These are phyloP conservation scores for Artemisia princeps DNA, from an alignment of 140 eudicot species.

Conservation along the genomic window DNA sequence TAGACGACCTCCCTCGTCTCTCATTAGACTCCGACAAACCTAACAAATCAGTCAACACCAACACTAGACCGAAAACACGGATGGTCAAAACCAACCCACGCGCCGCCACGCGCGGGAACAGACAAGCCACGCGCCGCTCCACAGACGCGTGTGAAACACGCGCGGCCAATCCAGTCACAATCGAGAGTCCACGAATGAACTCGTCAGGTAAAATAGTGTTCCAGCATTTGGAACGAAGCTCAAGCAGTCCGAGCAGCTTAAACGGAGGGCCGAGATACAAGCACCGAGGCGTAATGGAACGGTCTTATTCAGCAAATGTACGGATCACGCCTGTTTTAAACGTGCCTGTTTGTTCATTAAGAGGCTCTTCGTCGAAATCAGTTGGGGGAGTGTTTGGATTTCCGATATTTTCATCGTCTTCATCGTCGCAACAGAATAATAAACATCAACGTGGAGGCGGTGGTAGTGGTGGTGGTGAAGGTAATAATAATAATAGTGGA, in stretches of 20 bases:
- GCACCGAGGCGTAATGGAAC: slow-evolving; percentile 50
- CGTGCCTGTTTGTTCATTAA: slow-evolving; percentile 71
- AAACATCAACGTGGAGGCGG: too few relatives aligned
- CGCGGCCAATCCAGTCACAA: slow-evolving; percentile 35
- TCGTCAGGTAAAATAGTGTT: slow-evolving; percentile 76
- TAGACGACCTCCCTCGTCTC: slow-evolving; percentile 61
- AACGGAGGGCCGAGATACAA: slow-evolving; percentile 63
- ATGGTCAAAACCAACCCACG: slow-evolving; percentile 35
- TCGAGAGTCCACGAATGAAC: slow-evolving; percentile 84
- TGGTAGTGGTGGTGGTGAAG: slow-evolving; percentile 17
- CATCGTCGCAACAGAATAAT: slow-evolving; percentile 40
- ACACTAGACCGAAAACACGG: slow-evolving; percentile 38
- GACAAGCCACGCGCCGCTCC: slow-evolving; percentile 37
- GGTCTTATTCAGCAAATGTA: slow-evolving; percentile 80
- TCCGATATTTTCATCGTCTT: slow-evolving; percentile 30
- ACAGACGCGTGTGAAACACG: slow-evolving; percentile 19
- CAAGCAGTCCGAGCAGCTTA: slow-evolving; percentile 82
- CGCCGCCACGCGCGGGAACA: slow-evolving; percentile 29
- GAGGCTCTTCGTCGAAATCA: slow-evolving; percentile 57
- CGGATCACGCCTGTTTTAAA: slow-evolving; percentile 75
- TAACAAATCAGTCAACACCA: not conserved
- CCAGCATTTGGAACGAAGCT: slow-evolving; percentile 78
- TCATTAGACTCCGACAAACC: slow-evolving; percentile 63
- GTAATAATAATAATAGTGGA: too few relatives aligned
- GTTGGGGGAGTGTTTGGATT: slow-evolving; percentile 55